Base-by-base conservation (phyloP, 73 alveolate species). In the Uronychia binucleata region DNA sequence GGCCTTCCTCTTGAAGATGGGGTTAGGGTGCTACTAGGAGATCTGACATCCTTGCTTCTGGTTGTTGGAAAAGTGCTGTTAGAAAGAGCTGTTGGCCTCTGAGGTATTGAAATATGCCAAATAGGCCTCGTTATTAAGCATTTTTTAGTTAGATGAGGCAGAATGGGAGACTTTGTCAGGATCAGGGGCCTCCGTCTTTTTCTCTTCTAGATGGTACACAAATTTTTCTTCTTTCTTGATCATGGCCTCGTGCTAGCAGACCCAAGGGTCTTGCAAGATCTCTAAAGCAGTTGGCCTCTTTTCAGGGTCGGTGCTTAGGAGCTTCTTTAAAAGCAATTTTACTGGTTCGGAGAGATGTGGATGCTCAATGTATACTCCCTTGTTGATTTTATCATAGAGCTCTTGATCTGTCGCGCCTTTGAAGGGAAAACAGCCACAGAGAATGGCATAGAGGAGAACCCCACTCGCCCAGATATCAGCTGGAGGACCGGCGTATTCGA, bases 381-480 rank as follows among this genome's bases (percentile, higher is more conserved):
- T 59, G 80, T 79, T 79, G 57, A 95, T 93, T 85, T 93, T 88
- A 35, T 86, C 92, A 77, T 91, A 94, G 1, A 95, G 91, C 74
- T 90, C 97, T 67, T 83, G 85, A 75, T 92, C 95, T 25, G 93
- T 88, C 28, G 90, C 91, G 0, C 94, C 98, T 87, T 88, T 88
- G 77, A 83, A 93, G 0, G 98, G 98, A 80, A 91, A 93, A 35
- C 59, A 58, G 0, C 98, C 98, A 67, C 96, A 87, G 13, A 93
- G 90, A 28, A 93, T 32, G 0, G 94, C 95, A 79, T 77, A 93
- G 30, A 93, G 84, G 1, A 93, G 79, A 0, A 93, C 93, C 14
- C 98, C 96, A 30, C 85, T 59, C 0, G 98, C 98, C 95, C 98
- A 93, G 26, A 93, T 82, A 92, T 93, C 98, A 31, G 95, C 96